Base-by-base conservation (phyloP, 2,329 filamentous ascomycete genomes). In the Fusarium humuli region DNA sequence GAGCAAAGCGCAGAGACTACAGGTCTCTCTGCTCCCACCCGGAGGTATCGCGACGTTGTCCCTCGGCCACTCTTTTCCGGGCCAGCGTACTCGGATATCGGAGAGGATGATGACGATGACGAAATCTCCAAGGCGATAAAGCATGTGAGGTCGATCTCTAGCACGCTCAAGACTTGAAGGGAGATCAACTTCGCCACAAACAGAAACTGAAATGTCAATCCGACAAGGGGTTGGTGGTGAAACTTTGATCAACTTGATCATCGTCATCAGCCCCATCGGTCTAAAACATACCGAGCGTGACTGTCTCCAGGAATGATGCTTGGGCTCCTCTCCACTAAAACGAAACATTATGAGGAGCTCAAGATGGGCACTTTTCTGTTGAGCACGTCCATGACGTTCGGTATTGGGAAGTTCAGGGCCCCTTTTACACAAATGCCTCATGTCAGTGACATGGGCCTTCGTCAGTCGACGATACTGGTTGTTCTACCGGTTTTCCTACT, bases 71-170 rank as follows among this genome's bases (percentile, higher is more conserved):
- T 79, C 29, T 79, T 78, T 61, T 76, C 73, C 5, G 29, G 75
- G 44, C 63, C 65, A 11, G 20, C 37, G 13, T 57, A 61, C 34
- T 68, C 71, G n/a, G 69, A 60, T 71, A 48, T 79, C 7, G 73
- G 66, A 11, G 75, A 66, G 18, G 78, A 79, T 13, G 78, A 79
- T 14, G 78, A 78, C 44, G 78, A 76, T 41, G 72, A 77, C 47
- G 72, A 76, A 27, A 65, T 74, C 50, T 71, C 72, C 14, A 73
- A 70, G 57, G 73, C 76, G 42, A 70, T 77, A 64, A 78, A 75
- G 67, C 75, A 79, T 56, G 71, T 78, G 48, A 71, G 76, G 45
- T 77, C 77, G 20, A 70, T 78, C 18, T 78, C 77, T 18, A 77
- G 77, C 42, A 77, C 74, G 16, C 61, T 76, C 52, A 75, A 75